A percentile compares a stretch with the other conserved stretches of the same genome.
Conservation (phyloP, 257 asterid species). For the Ophiorrhiza pumila region DNA sequence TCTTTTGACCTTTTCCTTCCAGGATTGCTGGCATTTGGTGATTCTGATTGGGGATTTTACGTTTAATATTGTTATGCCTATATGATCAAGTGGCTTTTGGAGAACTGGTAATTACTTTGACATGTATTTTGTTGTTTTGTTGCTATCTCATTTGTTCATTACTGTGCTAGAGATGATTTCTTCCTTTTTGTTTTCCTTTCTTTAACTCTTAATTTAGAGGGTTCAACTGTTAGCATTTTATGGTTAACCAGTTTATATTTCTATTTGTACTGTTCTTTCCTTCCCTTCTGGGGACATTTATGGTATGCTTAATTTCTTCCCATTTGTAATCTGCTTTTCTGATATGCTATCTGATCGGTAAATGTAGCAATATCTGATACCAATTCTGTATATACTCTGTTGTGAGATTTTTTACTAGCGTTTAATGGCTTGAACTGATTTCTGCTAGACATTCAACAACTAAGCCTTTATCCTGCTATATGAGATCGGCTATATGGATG, state of each 20-base stretch:
- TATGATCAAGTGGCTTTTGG: neutral
- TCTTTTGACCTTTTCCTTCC: neutral
- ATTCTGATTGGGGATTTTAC: neutral
- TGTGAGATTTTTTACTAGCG: neutral
- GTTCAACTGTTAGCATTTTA: neutral
- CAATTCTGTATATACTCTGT: neutral
- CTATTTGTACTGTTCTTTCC: neutral
- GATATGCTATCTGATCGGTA: neutral
- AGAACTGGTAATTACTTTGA: neutral
- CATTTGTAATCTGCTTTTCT: neutral
- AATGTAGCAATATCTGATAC: neutral
- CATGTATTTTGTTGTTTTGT: neutral
- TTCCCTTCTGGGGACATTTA: neutral
- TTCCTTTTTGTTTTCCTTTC: neutral
- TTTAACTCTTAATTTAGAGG: neutral
- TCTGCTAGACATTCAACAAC: neutral
- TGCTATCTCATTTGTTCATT: neutral
- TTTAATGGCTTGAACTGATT: neutral
- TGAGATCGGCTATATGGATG: too few species aligned
- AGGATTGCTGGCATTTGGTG: slow-evolving; percentile 1
- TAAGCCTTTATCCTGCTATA: too few species aligned
- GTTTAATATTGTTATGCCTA: neutral
- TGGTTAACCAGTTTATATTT: neutral
- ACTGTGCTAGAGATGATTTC: neutral
- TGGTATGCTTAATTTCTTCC: neutral